Percentiles rank a stretch among this genome's conserved stretches.
Conservation (phyloP, 2,329 filamentous ascomycete species). For the Anthostomella pinea region DNA sequence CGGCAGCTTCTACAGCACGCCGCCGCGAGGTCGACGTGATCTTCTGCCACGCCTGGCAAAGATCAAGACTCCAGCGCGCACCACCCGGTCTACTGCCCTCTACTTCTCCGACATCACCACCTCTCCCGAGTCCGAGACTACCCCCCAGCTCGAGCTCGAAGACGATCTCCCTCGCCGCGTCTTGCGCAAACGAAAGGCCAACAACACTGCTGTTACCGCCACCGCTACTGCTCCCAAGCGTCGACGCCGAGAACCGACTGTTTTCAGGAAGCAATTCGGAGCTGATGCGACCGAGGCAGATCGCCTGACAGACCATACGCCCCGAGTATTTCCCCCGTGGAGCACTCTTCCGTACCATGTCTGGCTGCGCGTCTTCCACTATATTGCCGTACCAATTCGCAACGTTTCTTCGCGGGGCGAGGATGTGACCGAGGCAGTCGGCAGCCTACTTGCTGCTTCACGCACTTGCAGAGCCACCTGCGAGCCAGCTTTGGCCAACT, state of each 20-base stretch:
- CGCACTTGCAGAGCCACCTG: slow-evolving; percentile 62
- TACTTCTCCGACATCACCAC: slow-evolving; percentile 17
- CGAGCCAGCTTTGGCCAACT: slow-evolving; percentile 69
- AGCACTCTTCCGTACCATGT: slow-evolving; percentile 60
- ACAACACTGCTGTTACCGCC: neutral
- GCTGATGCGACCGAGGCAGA: neutral
- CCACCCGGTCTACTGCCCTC: slow-evolving; percentile 25
- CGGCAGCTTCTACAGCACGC: slow-evolving; percentile 13
- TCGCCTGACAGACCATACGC: slow-evolving; percentile 22
- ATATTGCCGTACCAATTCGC: slow-evolving; percentile 59
- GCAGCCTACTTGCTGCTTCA: slow-evolving; percentile 58
- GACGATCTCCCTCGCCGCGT: slow-evolving; percentile 3
- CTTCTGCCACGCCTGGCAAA: slow-evolving; percentile 29
- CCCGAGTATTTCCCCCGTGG: slow-evolving; percentile 54
- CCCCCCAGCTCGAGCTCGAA: slow-evolving; percentile 12
- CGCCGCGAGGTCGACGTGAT: slow-evolving; percentile 22
- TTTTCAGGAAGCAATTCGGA: slow-evolving; percentile 2
- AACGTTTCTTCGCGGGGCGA: slow-evolving; percentile 39
- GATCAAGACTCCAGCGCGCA: slow-evolving; percentile 23
- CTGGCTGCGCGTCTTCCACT: slow-evolving; percentile 66
- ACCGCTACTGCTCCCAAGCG: slow-evolving; percentile 7
- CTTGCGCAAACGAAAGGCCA: slow-evolving; percentile 9
- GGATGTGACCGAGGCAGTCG: slow-evolving; percentile 39
- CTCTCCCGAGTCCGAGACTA: slow-evolving; percentile 10
- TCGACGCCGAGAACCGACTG: slow-evolving; percentile 5